phyloP scores from a whole-genome alignment of 441 rosid species.

The Metrosideros polymorpha region DNA sequence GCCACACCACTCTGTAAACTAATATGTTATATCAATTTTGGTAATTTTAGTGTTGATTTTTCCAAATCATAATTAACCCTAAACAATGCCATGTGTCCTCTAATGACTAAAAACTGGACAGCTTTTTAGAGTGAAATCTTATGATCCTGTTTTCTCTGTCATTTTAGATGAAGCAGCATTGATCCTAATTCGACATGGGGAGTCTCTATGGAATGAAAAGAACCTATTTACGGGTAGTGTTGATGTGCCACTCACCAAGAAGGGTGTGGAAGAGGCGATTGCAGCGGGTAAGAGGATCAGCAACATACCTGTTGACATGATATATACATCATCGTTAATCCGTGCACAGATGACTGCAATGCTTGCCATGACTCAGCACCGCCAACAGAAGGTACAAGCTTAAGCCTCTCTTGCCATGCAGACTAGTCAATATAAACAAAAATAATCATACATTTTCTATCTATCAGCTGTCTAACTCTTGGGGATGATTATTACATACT shows the following conservation, averaged over 20 bases:
- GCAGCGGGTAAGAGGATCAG: constrained; percentile 95
- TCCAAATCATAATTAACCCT: neutral
- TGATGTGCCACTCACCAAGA: constrained; percentile 86
- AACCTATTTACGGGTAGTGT: constrained; percentile 95
- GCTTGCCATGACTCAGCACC: constrained; percentile 98
- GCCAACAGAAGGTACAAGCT: constrained; percentile 65
- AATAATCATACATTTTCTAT: neutral
- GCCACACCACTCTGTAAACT: neutral
- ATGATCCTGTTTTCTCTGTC: neutral
- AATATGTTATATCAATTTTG: neutral
- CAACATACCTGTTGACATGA: constrained; percentile 86
- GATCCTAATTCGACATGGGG: constrained; percentile 91
- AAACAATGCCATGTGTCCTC: neutral
- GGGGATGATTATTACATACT: neutral
- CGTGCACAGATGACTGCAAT: constrained; percentile 98
- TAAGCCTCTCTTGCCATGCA: neutral
- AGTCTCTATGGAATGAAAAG: constrained; percentile 94
- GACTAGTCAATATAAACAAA: neutral
- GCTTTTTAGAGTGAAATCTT: neutral
- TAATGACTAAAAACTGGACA: neutral
- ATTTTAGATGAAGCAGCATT: constrained; percentile 73
- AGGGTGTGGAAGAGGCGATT: constrained; percentile 92
- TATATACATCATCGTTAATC: constrained; percentile 77
- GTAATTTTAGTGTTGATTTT: neutral
- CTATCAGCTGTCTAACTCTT: neutral